A percentile compares a stretch with the other conserved stretches of the same genome.
These are phyloP conservation scores for Aspergillus viridinutans DNA, from an alignment of 2,329 filamentous ascomycete genomes.

Conservation along the genomic window DNA sequence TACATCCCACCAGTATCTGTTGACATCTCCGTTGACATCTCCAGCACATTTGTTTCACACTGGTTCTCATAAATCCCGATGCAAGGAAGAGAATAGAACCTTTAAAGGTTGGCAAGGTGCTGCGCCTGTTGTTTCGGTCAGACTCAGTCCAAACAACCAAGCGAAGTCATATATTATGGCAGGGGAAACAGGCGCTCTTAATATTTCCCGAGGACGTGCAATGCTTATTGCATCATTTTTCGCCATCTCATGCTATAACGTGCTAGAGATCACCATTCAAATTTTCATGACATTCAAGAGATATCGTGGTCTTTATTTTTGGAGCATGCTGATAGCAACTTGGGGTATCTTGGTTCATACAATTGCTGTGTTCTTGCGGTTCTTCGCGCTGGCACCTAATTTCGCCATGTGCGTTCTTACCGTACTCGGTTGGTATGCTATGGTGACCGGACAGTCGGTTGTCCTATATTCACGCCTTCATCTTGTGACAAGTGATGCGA, in stretches of 20 bases:
- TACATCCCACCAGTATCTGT: too few relatives aligned
- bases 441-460: conserved; percentile 39
- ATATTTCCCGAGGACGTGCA: too few relatives aligned
- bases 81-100: too few relatives aligned
- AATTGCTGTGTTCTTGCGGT: conserved; percentile 20
- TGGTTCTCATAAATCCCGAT: too few relatives aligned
- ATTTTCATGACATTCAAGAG: conserved; percentile 42
- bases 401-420: neutral
- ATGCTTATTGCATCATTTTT: too few relatives aligned
- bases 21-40: too few relatives aligned
- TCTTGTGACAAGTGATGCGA: conserved; percentile 33
- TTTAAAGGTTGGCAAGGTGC: too few relatives aligned
- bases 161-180: too few relatives aligned
- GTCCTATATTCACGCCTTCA: conserved; percentile 46
- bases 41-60: too few relatives aligned
- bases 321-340: conserved; percentile 39
- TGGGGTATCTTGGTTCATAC: conserved; percentile 32
- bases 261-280: conserved; percentile 40
- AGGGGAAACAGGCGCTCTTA: too few relatives aligned
- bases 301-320: conserved; percentile 45
- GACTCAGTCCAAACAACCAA: too few relatives aligned
- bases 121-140: too few relatives aligned
- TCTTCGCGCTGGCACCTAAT: neutral
- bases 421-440: conserved; percentile 33
- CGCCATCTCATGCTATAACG: conserved; percentile 32